phyloP scores from a whole-genome alignment of 257 asterid species.

The Solanum rostratum region DNA sequence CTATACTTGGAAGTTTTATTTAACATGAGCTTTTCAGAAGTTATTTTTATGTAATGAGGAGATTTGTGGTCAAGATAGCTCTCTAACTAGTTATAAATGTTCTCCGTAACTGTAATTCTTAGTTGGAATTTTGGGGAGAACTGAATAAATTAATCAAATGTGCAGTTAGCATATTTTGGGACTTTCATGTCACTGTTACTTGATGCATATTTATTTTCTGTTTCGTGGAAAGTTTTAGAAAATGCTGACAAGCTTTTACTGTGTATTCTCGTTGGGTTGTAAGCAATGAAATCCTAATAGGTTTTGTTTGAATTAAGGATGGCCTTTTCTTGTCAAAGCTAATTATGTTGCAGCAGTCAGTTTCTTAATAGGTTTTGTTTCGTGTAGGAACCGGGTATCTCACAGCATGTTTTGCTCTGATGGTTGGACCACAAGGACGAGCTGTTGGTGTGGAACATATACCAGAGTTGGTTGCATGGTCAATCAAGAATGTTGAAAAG shows the following conservation, averaged over 20 bases:
- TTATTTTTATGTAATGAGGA: neutral
- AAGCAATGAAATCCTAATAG: neutral
- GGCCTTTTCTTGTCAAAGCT: neutral
- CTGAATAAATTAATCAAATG: neutral
- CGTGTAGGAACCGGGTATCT: slow-evolving; percentile 80
- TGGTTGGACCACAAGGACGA: slow-evolving; percentile 92
- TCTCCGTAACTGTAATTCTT: neutral
- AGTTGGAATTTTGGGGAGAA: neutral
- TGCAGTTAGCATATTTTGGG: neutral
- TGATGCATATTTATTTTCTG: neutral
- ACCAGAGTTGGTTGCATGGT: slow-evolving; percentile 68
- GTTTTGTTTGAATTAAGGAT: neutral
- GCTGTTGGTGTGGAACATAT: slow-evolving; percentile 92
- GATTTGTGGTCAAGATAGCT: neutral
- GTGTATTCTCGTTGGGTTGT: neutral
- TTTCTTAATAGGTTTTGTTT: neutral
- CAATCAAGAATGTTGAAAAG: slow-evolving; percentile 50
- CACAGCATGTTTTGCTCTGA: slow-evolving; percentile 89
- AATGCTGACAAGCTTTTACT: neutral
- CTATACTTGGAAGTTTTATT: neutral
- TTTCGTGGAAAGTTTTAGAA: neutral
- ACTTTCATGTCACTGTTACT: neutral
- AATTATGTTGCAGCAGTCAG: neutral
- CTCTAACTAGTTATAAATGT: neutral
- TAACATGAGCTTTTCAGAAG: neutral